Conservation (phyloP, 139 green algal genomes). For the Chlorella sp. region DNA sequence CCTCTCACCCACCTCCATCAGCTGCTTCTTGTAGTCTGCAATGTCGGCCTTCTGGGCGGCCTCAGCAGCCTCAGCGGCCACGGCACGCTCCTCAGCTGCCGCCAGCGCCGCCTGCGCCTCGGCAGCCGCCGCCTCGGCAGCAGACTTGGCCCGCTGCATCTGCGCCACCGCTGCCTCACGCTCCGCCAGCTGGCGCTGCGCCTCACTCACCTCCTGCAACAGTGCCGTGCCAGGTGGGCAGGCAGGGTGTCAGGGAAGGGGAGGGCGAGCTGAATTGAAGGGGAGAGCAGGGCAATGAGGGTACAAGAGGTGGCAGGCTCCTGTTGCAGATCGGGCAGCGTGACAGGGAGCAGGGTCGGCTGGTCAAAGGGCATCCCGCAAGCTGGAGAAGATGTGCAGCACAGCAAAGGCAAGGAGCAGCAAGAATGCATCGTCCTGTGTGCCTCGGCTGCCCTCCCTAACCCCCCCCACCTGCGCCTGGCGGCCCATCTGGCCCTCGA, state of each 20-base stretch:
- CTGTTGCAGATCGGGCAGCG: background rate
- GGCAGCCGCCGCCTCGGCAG: background rate
- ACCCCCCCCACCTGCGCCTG: background rate
- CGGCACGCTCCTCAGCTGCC: background rate
- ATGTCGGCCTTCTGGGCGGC: background rate
- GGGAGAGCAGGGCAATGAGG: too few species aligned
- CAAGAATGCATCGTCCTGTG: background rate
- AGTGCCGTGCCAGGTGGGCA: background rate
- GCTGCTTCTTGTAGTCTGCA: slow-evolving; percentile 14
- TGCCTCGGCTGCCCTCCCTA: background rate
- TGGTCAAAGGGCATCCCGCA: too few species aligned
- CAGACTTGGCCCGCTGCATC: background rate
- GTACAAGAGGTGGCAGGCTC: background rate
- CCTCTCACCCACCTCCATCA: background rate
- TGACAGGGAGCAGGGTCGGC: background rate
- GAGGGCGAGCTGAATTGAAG: too few species aligned
- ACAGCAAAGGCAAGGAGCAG: background rate
- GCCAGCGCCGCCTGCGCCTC: background rate
- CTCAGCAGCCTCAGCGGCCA: background rate
- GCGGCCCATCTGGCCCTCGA: background rate
- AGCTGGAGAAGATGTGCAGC: background rate
- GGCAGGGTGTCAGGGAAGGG: background rate
- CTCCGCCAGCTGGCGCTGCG: slow-evolving; percentile 10
- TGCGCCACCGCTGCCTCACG: background rate
- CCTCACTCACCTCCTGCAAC: background rate